Evolutionary conservation across 257 asterid genomes (phyloP).

Genomic region (Asclepias syriaca): DNA sequence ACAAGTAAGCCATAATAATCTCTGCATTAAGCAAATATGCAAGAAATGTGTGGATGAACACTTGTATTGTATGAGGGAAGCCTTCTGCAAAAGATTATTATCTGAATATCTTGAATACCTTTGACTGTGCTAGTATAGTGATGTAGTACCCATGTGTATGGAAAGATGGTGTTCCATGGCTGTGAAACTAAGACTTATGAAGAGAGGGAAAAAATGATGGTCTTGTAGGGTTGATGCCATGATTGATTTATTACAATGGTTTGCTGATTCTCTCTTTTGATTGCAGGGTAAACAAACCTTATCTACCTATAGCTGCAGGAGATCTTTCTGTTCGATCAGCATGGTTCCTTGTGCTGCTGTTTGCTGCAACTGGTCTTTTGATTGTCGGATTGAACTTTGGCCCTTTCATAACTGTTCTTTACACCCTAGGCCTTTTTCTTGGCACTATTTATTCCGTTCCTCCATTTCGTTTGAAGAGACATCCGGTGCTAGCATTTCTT

Average conservation of each 20-base stretch:
- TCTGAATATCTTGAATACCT: background rate
- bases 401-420: slow-evolving; percentile 79
- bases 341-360: slow-evolving; percentile 72
- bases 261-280: slow-evolving; percentile 10
- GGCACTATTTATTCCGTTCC: slow-evolving; percentile 98
- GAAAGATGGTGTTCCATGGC: background rate
- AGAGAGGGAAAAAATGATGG: background rate
- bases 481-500: slow-evolving; percentile 76
- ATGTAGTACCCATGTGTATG: background rate
- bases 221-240: slow-evolving; percentile 1
- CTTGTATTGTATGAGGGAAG: no score
- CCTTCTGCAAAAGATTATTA: background rate
- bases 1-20: slow-evolving; percentile 62
- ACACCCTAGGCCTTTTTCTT: slow-evolving; percentile 85
- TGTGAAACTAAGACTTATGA: background rate
- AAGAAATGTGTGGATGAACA: background rate
- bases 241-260: slow-evolving; percentile 8
- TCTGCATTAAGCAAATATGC: background rate
- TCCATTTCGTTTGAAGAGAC: slow-evolving; percentile 91
- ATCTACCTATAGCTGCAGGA: slow-evolving; percentile 98
- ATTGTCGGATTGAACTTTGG: slow-evolving; percentile 85
- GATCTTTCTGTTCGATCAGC: slow-evolving; percentile 87
- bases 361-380: slow-evolving; percentile 70
- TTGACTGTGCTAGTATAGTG: background rate
- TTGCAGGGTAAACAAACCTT: slow-evolving; percentile 97